Evolutionary conservation across 2,329 filamentous ascomycete genomes (phyloP).

Genomic region (Curvularia hawaiiensis): DNA sequence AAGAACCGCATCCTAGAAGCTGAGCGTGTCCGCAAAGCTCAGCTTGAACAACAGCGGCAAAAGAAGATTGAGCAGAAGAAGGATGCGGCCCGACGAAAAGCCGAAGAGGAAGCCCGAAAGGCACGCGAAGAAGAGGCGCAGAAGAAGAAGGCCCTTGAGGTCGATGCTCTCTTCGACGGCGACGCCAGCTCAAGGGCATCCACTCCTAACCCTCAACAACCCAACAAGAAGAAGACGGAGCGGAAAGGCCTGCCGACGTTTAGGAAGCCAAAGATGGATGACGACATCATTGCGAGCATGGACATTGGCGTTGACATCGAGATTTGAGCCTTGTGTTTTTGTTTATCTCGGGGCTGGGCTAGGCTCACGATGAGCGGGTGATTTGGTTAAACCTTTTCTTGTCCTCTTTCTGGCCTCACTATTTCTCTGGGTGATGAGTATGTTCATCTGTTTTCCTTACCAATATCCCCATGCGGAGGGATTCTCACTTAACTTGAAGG

Average conservation of each 20-base stretch:
- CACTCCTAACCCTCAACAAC: conserved; percentile 53
- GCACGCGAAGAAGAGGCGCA: conserved; percentile 42
- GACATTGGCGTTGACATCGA: conserved; percentile 94
- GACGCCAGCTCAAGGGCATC: conserved; percentile 48
- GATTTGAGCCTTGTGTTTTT: conserved; percentile 57
- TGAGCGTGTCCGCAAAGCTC: conserved; percentile 89
- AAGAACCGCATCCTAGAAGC: conserved; percentile 83
- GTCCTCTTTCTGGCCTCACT: neutral
- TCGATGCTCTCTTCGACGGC: conserved; percentile 56
- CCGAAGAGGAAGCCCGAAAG: conserved; percentile 59
- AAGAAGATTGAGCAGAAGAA: conserved; percentile 43
- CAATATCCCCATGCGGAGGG: neutral
- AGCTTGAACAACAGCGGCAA: conserved; percentile 71
- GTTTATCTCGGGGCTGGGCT: neutral
- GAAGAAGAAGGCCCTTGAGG: conserved; percentile 41
- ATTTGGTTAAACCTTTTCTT: neutral
- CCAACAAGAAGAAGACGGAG: conserved; percentile 62
- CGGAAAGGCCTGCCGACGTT: conserved; percentile 68
- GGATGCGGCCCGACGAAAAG: conserved; percentile 52
- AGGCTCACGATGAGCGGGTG: neutral
- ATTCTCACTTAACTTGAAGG: neutral
- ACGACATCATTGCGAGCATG: conserved; percentile 88
- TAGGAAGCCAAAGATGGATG: conserved; percentile 78
- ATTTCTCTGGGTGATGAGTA: neutral
- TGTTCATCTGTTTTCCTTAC: neutral